Conservation (phyloP, 352 stramenopile species). For the Globisporangium solare region DNA sequence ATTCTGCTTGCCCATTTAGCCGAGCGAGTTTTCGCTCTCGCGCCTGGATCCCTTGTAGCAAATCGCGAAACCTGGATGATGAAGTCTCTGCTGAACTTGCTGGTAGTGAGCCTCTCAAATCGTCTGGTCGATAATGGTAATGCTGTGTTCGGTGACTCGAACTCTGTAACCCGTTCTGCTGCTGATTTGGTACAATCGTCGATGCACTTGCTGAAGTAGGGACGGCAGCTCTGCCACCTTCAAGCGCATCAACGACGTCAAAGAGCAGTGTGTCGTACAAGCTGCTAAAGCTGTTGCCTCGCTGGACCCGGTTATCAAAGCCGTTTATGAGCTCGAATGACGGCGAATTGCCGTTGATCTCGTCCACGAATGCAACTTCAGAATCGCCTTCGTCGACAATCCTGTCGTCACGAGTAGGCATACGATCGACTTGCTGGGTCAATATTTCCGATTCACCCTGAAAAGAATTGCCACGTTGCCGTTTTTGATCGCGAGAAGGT, state of each 20-base stretch:
- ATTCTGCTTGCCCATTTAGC: background rate
- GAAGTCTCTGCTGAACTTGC: conserved; percentile 3
- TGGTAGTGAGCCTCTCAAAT: background rate
- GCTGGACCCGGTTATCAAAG: background rate
- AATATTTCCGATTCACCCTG: no score
- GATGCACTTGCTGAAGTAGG: background rate
- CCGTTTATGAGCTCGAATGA: conserved; percentile 11
- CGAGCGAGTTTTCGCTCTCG: conserved; percentile 28
- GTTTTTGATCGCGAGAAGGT: no score
- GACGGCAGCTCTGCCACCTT: conserved; percentile 8
- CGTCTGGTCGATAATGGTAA: background rate
- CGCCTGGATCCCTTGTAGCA: conserved; percentile 22
- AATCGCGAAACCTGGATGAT: conserved; percentile 15
- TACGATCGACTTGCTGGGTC: no score
- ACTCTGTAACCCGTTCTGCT: background rate
- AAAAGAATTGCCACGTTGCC: no score
- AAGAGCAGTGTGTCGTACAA: conserved; percentile 46
- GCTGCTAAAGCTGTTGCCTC: conserved; percentile 13
- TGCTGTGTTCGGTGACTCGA: background rate
- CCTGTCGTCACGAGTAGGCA: background rate
- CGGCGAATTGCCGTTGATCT: background rate
- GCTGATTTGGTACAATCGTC: background rate
- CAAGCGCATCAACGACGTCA: conserved; percentile 40
- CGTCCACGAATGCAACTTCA: conserved; percentile 8
- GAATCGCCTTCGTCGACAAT: conserved; percentile 8